Evolutionary conservation across 306 rosid species (phyloP), one percentile per base, ranked within the genome.

Genomic region (Prunus armeniaca): DNA sequence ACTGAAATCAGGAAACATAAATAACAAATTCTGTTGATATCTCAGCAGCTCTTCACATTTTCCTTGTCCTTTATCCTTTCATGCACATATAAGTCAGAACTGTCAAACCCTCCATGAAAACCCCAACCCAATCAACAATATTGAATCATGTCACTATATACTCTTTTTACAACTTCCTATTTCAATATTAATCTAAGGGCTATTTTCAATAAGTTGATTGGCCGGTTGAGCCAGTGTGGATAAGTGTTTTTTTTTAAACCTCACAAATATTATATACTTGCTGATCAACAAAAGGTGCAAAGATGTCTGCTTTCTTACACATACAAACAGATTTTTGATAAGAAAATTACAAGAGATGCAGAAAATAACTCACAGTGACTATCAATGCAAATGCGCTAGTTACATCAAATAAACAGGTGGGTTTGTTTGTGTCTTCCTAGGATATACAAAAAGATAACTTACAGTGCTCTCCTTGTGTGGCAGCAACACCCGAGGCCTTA

Each of bases 401-500:
- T 55, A 71, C n/a, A 75, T 52, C 73, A 69, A 66, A 74, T 50
- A 79, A 18, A 63, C 75, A 71, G 51, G 81, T 79, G 74, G 30
- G 69, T 69, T 45, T 54, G 54, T 77, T 73, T 47, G 66, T 76
- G 70, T 77, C 63, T 58, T 61, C 76, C 43, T 55, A 65, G 43
- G 60, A 72, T 71, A 82, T 74, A 55, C 58, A 69, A 52, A 75
- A 77, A 81, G 76, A 67, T 46, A 90, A 83, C 83, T 85, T 86
- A 89, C 84, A 65, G 69, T 78, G 55, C 60, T 60, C 81, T 73
- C 80, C 79, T 67, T 34, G 64, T 64, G 71, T 86, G 87, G 83
- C 82, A 73, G 78, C 88, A 87, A 81, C 80, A 82, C 75, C 72
- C 71, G 63, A 72, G 52, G 78, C 82, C 84, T 85, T 81, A 76